These are phyloP conservation scores for Stephania japonica DNA, from an alignment of 164 flowering plant species.

Conservation along the genomic window DNA sequence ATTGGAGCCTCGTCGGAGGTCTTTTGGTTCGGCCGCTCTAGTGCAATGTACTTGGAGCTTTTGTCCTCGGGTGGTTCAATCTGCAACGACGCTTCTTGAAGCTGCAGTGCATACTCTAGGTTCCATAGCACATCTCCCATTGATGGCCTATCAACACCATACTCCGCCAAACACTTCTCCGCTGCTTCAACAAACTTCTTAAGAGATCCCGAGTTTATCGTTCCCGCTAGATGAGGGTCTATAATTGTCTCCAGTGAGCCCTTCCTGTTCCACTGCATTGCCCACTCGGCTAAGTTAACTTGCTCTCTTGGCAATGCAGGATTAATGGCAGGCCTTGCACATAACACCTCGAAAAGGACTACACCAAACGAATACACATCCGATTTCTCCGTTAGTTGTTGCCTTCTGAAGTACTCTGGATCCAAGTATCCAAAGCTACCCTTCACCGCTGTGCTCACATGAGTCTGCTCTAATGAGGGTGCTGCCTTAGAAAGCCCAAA, in stretches of 20 bases:
- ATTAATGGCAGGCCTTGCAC: conserved; percentile 69
- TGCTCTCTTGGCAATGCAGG: conserved; percentile 78
- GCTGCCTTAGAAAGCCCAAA: conserved; percentile 80
- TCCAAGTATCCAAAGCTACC: conserved; percentile 94
- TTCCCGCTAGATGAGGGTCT: conserved; percentile 47
- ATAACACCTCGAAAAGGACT: conserved; percentile 73
- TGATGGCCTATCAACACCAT: conserved; percentile 81
- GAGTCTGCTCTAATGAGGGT: conserved; percentile 60
- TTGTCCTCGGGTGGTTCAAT: conserved; percentile 29
- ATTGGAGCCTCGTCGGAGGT: neutral
- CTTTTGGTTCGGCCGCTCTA: conserved; percentile 16
- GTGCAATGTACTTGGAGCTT: conserved; percentile 22
- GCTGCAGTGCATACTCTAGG: conserved; percentile 77
- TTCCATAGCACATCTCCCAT: conserved; percentile 97
- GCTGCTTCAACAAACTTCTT: conserved; percentile 76
- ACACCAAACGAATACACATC: conserved; percentile 95
- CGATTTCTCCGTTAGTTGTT: conserved; percentile 80
- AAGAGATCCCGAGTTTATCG: conserved; percentile 38
- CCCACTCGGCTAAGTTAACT: conserved; percentile 91
- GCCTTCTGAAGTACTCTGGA: conserved; percentile 81
- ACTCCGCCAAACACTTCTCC: conserved; percentile 76
- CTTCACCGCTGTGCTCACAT: conserved; percentile 92
- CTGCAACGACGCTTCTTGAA: conserved; percentile 53
- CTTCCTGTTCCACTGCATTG: conserved; percentile 58
- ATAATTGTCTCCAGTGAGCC: conserved; percentile 53